Percentiles rank a stretch among this genome's conserved stretches.
These are phyloP conservation scores for Fraxinus quadrangulata DNA, from an alignment of 257 asterid species.

Conservation along the genomic window DNA sequence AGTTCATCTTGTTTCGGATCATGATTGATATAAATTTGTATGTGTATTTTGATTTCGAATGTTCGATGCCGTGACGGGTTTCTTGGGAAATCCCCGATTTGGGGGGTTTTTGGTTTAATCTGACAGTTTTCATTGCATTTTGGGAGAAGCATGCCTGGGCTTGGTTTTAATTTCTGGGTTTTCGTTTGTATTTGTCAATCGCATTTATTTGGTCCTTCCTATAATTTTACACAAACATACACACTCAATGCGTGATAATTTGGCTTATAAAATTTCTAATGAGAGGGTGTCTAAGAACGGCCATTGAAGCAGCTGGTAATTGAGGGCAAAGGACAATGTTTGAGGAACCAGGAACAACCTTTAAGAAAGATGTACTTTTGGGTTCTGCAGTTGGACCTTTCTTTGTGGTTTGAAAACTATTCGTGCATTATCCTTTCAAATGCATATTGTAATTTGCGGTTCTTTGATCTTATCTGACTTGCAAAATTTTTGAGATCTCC, in stretches of 20 bases:
- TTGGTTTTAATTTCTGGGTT: conserved; percentile 21
- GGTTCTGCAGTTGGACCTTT: conserved; percentile 1
- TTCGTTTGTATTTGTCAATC: conserved; percentile 1
- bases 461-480: not conserved
- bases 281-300: conserved; percentile 1
- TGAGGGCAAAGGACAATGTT: not conserved
- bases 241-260: not conserved
- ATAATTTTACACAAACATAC: not conserved
- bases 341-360: not conserved
- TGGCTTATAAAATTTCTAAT: not conserved
- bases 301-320: not conserved
- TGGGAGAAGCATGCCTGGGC: conserved; percentile 6
- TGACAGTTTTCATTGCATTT: conserved; percentile 14
- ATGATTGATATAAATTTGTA: conserved; percentile 21
- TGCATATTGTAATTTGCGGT: conserved; percentile 12
- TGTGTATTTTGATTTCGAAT: conserved; percentile 18
- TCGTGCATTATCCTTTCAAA: conserved; percentile 3
- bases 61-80: not conserved
- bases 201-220: conserved; percentile 13
- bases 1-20: conserved; percentile 17
- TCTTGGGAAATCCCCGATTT: conserved; percentile 24
- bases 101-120: conserved; percentile 14
- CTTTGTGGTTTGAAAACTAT: conserved; percentile 4
- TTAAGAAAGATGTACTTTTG: not conserved
- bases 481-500: conserved; percentile 15